These are phyloP conservation scores for Candida silvatica DNA, from an alignment of 805 yeast species.

Conservation along the genomic window DNA sequence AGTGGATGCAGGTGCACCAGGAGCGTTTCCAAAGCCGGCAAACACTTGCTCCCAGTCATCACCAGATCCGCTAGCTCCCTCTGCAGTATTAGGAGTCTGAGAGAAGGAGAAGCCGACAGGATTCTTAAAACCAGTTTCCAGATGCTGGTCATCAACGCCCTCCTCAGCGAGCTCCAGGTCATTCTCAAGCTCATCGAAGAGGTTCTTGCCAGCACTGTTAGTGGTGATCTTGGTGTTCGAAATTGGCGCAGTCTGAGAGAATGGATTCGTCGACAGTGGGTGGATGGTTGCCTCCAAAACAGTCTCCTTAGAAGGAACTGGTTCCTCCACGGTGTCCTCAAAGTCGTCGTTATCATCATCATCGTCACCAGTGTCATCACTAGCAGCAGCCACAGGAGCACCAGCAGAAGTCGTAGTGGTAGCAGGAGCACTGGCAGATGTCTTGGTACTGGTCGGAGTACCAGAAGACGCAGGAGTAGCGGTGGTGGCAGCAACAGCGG, in stretches of 20 bases:
- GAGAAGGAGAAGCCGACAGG: conserved; percentile 20
- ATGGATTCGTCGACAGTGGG: conserved; percentile 14
- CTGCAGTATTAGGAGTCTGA: conserved; percentile 5
- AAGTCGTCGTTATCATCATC: not conserved
- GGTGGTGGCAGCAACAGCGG: conserved; percentile 8
- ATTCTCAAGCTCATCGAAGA: conserved; percentile 30
- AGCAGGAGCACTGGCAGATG: not conserved
- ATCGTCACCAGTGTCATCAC: not conserved
- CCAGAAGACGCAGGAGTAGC: conserved; percentile 1
- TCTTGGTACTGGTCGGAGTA: not conserved
- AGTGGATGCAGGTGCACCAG: conserved; percentile 12
- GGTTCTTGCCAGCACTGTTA: too few relatives aligned
- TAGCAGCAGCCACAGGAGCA: too few relatives aligned
- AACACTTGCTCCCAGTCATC: conserved; percentile 95
- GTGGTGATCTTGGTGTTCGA: too few relatives aligned
- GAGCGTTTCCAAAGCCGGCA: conserved; percentile 73
- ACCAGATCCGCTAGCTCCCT: conserved; percentile 3
- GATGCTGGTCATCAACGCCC: conserved; percentile 30
- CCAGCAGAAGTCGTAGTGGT: not conserved
- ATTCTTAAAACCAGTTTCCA: conserved; percentile 13
- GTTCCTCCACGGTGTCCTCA: not conserved
- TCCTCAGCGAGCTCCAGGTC: conserved; percentile 29
- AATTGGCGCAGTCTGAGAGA: conserved; percentile 10
- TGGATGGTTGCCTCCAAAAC: too few relatives aligned
- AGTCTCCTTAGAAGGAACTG: not conserved